Conservation (phyloP, 331 rosid genomes). For the Malus hybrid region DNA sequence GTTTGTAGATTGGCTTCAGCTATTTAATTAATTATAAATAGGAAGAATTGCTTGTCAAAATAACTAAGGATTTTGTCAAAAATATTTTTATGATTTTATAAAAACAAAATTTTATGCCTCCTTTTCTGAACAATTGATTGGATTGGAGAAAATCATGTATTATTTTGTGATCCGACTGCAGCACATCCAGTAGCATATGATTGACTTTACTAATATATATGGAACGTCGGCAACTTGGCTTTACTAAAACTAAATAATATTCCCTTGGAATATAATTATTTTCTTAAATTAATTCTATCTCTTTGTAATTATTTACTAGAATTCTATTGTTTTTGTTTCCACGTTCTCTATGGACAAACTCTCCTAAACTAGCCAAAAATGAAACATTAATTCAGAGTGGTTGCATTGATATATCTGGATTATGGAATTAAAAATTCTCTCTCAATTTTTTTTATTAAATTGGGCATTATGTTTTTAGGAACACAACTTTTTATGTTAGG, state of each 20-base stretch:
- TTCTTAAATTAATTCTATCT: no score
- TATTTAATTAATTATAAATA: neutral
- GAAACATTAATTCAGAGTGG: neutral
- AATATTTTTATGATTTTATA: neutral
- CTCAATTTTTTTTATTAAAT: no score
- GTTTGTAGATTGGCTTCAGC: neutral
- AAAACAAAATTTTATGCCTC: neutral
- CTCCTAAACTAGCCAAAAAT: neutral
- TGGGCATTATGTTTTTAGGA: no score
- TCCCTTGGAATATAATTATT: neutral
- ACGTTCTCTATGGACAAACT: neutral
- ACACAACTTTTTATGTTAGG: no score
- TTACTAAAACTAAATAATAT: neutral
- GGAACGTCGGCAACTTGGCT: neutral
- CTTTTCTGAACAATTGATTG: no score
- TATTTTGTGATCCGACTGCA: neutral
- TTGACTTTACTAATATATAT: neutral
- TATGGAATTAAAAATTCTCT: neutral
- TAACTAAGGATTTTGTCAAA: neutral
- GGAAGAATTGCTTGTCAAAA: neutral
- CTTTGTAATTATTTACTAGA: neutral
- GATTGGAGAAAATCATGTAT: no score
- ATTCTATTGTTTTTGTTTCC: neutral
- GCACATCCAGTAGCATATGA: slow-evolving; percentile 1
- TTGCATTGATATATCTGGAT: neutral